Evolutionary conservation across 2,329 filamentous ascomycete genomes (phyloP), one percentile per base, ranked within the genome.

Genomic region (Fusarium tupiense): DNA sequence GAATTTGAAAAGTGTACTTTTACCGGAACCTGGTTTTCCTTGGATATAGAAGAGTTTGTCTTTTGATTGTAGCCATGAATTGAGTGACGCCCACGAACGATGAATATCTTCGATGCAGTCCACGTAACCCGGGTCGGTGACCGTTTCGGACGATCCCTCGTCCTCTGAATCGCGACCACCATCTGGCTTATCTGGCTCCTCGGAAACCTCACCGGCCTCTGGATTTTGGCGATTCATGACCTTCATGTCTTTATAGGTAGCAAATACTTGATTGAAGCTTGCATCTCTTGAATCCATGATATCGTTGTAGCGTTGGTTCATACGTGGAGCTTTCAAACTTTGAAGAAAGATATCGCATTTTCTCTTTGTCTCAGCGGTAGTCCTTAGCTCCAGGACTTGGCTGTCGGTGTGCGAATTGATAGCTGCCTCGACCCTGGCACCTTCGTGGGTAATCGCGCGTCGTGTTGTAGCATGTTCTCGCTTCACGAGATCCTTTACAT

Each of bases 381-480:
- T 24, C 9, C 2, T 50, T 1, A 62, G 31, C 1, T 43, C 22
- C 5, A 31, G 1, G 0, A 63, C 1, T 33, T 38, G 37, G 3
- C 1, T 10, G 3, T 60, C 8, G 1, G n/a, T 49, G 2, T 49
- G 41, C 1, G 5, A 13, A 0, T 62, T 44, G 2, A 64, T 19
- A 1, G 31, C 19, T 3, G 0, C 26, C 26, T 44, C 20, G 0
- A 2, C 5, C 1, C 17, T n/a, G 0, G 16, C 1, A 0, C 8
- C 2, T 33, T 62, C 57, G 0, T n/a, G 17, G 3, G 11, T 14
- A 0, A 62, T 0, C 0, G 1, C 2, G 0, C 0, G 1, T 0
- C 62, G 57, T 1, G 38, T 64, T 19, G 4, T 0, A 6, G 4
- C 1, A 0, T 64, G 46, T 17, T 64, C 57, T 4, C 4, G 11